Base-by-base conservation (phyloP, 139 green algal species). In the Edaphochlamys debaryana region DNA sequence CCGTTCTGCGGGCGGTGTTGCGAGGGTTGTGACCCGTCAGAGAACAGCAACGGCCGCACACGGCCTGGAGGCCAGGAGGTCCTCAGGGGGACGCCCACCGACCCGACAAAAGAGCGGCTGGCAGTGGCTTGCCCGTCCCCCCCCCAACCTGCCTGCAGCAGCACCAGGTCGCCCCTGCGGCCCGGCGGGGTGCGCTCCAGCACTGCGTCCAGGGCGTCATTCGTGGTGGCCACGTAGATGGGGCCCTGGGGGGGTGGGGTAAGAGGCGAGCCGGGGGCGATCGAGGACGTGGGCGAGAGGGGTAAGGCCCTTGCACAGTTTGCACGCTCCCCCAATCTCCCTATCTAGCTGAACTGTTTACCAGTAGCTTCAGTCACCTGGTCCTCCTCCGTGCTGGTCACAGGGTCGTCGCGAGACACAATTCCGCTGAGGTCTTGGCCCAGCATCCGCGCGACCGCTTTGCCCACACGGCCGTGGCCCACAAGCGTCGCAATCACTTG, bases 191-290 rank as follows among this genome's bases (percentile, higher is more conserved):
- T 89, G 27, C 30, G 60, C 34, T 67, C 32, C 11, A 89, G 3
- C 3, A 94, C 82, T 19, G 83, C 48, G 0, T 85, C 68, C 25
- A 89, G 36, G 0, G 64, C 85, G 48, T 88, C 89, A 58, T 90
- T 88, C 23, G 83, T 89, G 13, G 84, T 91, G 73, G 66, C 80
- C 2, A 89, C 40, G 56, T 90, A 85, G 11, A 93, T 81, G 25
- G 88, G 85, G 2, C 79, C 85, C 76, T 82, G 13, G 70, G 20
- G 45, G 70, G 19, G 17, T 30, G 54, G 45, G 68, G 79, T 20
- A 85, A 15, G 4, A n/a, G 4, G 1, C 45, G 7, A 20, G 29
- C 29, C 34, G 54, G 70, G 22, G 67, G 37, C 36, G 42, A 48
- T 29, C 69, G 23, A 29, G 68, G 79, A 32, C 52, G 4, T 15